A percentile compares a stretch with the other conserved stretches of the same genome.
phyloP scores from a whole-genome alignment of 352 stramenopile genomes.

The Porosira glacialis region DNA sequence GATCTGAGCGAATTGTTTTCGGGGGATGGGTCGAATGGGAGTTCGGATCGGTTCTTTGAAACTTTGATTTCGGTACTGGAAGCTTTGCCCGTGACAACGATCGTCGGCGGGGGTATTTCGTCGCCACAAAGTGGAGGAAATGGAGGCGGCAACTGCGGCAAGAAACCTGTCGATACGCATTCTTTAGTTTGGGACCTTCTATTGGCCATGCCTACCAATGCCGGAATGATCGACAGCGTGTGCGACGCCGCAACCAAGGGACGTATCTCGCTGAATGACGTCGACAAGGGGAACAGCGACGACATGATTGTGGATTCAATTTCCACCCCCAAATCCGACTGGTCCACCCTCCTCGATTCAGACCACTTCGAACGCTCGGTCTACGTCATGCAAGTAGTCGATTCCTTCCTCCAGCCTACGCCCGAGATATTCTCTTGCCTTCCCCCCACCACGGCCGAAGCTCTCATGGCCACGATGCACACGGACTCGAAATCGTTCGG shows the following conservation, averaged over 20 bases:
- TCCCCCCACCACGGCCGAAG: constrained; percentile 11
- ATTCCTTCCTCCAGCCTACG: constrained; percentile 79
- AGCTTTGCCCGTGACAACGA: constrained; percentile 52
- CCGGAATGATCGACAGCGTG: constrained; percentile 58
- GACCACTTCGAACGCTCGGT: constrained; percentile 73
- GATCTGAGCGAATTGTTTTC: constrained; percentile 73
- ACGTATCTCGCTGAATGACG: neutral
- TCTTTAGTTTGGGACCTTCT: constrained; percentile 80
- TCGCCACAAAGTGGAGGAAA: neutral
- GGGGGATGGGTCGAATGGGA: constrained; percentile 33
- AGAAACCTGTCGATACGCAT: constrained; percentile 42
- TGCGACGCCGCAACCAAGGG: constrained; percentile 16
- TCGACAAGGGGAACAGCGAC: constrained; percentile 21
- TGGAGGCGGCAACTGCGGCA: constrained; percentile 24
- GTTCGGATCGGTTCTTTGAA: constrained; percentile 69
- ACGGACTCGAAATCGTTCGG: constrained; percentile 55
- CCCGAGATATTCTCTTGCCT: constrained; percentile 68
- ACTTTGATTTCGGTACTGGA: constrained; percentile 72
- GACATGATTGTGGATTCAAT: constrained; percentile 68
- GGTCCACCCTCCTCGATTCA: constrained; percentile 74
- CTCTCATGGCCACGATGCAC: constrained; percentile 45
- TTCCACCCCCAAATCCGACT: constrained; percentile 34
- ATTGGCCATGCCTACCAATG: constrained; percentile 77
- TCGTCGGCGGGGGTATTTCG: neutral
- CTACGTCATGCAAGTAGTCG: constrained; percentile 83